Percentiles rank a stretch among this genome's conserved stretches.
These are phyloP conservation scores for Fusarium protoensiforme DNA, from an alignment of 2,329 filamentous ascomycete species.

Conservation along the genomic window DNA sequence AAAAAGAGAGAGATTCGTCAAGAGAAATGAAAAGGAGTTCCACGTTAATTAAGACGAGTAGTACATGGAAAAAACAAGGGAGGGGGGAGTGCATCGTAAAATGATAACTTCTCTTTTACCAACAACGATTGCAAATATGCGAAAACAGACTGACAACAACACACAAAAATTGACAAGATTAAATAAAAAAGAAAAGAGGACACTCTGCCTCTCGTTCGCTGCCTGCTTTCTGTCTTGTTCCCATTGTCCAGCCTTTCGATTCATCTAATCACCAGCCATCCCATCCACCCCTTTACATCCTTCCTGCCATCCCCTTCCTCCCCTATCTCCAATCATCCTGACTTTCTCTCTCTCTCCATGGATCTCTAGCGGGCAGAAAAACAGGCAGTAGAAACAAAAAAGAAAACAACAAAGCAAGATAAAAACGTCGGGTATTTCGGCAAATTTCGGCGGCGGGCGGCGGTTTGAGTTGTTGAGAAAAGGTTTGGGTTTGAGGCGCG, in stretches of 20 bases:
- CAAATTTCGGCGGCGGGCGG: conserved; percentile 23
- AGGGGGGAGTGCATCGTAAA: neutral
- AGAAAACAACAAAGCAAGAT: conserved; percentile 5
- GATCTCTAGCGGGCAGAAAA: neutral
- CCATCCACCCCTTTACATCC: neutral
- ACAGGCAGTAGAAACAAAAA: neutral
- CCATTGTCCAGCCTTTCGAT: neutral
- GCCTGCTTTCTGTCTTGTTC: conserved; percentile 19
- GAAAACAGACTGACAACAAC: neutral
- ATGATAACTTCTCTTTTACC: neutral
- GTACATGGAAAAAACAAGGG: conserved; percentile 7
- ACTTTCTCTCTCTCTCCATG: neutral
- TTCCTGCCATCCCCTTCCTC: neutral
- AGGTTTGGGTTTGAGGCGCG: neutral
- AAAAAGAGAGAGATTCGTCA: neutral
- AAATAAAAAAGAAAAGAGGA: conserved; percentile 7
- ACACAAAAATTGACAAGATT: conserved; percentile 15
- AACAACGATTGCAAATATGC: neutral
- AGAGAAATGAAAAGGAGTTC: conserved; percentile 20
- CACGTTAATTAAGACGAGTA: conserved; percentile 32
- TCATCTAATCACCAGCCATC: conserved; percentile 1
- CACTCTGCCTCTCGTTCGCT: conserved; percentile 23
- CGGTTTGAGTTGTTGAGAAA: neutral
- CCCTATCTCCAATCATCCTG: neutral
- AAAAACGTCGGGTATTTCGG: conserved; percentile 34